A percentile compares a stretch with the other conserved stretches of the same genome.
These are phyloP conservation scores for Bipolaris victoriae DNA, from an alignment of 2,329 filamentous ascomycete species.

Conservation along the genomic window DNA sequence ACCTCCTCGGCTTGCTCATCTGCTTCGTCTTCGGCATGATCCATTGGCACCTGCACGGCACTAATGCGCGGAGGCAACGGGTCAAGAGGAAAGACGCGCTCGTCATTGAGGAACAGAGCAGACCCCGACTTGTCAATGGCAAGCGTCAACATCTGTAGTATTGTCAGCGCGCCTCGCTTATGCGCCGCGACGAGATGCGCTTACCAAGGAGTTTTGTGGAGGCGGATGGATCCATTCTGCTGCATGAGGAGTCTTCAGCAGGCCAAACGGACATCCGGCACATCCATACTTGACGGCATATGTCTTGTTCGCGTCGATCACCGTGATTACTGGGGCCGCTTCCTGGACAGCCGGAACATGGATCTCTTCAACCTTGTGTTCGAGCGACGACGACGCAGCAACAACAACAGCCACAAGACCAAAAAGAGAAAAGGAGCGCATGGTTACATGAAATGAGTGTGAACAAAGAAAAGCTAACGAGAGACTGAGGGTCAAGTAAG, in stretches of 20 bases:
- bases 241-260: constrained; percentile 11
- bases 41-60: constrained; percentile 31
- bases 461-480: constrained; percentile 9
- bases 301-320: constrained; percentile 27
- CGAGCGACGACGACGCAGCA: constrained; percentile 11
- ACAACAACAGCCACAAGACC: constrained; percentile 15
- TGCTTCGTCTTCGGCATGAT: constrained; percentile 20
- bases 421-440: constrained; percentile 23
- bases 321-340: constrained; percentile 23
- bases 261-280: constrained; percentile 33
- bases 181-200: background rate
- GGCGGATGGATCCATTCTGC: constrained; percentile 26
- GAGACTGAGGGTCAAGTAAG: background rate
- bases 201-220: constrained; percentile 34
- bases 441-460: constrained; percentile 4
- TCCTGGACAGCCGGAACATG: background rate
- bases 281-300: constrained; percentile 42
- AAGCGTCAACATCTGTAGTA: constrained; percentile 32
- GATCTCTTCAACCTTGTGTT: background rate
- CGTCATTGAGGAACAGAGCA: constrained; percentile 31
- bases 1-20: constrained; percentile 17
- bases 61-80: constrained; percentile 30
- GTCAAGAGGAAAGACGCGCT: constrained; percentile 29
- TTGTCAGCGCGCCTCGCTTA: background rate
- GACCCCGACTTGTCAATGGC: constrained; percentile 18